A percentile compares a stretch with the other conserved stretches of the same genome.
Conservation (phyloP, 2,329 filamentous ascomycete genomes). For the Fusarium proliferatum region DNA sequence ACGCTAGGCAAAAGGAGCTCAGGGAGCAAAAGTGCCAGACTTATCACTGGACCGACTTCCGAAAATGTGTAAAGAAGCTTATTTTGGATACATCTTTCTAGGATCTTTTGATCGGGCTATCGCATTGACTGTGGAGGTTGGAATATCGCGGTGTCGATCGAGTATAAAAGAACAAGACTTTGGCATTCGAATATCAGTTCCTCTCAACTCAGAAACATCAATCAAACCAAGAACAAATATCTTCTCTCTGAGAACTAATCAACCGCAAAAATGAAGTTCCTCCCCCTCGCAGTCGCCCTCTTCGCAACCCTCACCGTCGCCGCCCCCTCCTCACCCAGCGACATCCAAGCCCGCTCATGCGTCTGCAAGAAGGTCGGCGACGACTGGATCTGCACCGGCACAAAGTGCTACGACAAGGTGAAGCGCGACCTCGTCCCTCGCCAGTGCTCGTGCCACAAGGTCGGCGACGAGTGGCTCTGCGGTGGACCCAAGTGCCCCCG, state of each 20-base stretch:
- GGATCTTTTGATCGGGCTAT: slow-evolving; percentile 19
- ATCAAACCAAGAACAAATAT: neutral
- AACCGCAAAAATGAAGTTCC: slow-evolving; percentile 22
- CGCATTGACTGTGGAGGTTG: neutral
- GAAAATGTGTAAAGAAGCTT: neutral
- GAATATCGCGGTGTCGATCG: neutral
- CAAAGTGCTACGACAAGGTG: neutral
- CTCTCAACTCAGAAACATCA: neutral
- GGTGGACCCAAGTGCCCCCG: neutral
- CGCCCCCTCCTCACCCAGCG: neutral
- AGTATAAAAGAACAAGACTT: neutral
- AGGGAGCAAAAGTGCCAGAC: slow-evolving; percentile 19
- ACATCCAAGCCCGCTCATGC: slow-evolving; percentile 7
- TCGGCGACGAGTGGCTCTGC: slow-evolving; percentile 13
- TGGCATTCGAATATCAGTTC: fast-evolving
- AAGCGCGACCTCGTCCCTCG: neutral
- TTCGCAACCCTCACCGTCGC: slow-evolving; percentile 23
- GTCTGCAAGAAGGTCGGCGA: neutral
- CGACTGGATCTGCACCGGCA: slow-evolving; percentile 12
- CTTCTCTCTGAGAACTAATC: neutral
- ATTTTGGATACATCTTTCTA: neutral
- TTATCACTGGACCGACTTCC: slow-evolving; percentile 18
- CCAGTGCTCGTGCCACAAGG: slow-evolving; percentile 10
- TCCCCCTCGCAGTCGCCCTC: slow-evolving; percentile 2
- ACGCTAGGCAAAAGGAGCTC: neutral